Conservation (phyloP, 2,329 filamentous ascomycete genomes). For the Pseudogymnoascus sp. region DNA sequence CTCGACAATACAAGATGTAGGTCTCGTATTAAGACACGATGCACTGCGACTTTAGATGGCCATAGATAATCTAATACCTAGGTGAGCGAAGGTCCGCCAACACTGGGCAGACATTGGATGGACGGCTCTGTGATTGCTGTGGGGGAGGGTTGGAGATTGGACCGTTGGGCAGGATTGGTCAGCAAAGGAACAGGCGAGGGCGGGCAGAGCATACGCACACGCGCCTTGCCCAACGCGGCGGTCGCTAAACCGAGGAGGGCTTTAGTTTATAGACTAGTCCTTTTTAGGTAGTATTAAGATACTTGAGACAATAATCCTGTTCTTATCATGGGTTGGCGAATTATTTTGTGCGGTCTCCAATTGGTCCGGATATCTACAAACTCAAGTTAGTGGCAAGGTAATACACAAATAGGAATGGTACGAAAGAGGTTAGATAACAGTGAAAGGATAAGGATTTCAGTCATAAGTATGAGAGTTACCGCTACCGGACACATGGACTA, state of each 20-base stretch:
- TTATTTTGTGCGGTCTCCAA: background rate
- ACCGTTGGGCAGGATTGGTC: background rate
- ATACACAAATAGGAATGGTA: background rate
- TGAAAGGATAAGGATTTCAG: background rate
- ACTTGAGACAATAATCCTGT: background rate
- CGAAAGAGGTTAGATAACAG: background rate
- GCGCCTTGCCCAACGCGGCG: background rate
- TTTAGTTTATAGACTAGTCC: background rate
- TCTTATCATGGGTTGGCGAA: background rate
- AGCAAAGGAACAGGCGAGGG: background rate
- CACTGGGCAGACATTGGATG: background rate
- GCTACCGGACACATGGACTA: background rate
- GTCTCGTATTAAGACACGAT: no score
- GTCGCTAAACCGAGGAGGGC: background rate
- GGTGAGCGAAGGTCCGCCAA: background rate
- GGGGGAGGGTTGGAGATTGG: background rate
- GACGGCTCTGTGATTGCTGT: background rate
- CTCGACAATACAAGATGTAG: no score
- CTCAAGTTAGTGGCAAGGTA: background rate
- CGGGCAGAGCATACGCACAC: no score
- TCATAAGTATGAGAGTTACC: background rate
- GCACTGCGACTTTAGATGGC: no score
- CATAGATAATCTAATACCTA: slow-evolving; percentile 9
- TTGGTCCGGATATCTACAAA: background rate
- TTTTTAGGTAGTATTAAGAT: background rate